These are phyloP conservation scores for Apostasia shenzhenica DNA, from an alignment of 106 monocot genomes.

Conservation along the genomic window DNA sequence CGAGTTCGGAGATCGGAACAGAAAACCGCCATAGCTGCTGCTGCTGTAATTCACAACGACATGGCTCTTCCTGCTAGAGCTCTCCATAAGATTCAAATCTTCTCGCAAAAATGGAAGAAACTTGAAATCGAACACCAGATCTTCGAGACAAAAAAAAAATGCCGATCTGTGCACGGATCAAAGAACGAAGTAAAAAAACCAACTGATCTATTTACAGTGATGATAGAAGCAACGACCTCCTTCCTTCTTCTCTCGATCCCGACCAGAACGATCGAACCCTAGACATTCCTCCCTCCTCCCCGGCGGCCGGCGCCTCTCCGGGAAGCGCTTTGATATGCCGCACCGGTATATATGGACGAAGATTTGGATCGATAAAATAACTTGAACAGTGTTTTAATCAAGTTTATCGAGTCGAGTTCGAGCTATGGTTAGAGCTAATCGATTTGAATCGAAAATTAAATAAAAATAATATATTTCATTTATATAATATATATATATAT, in stretches of 20 bases:
- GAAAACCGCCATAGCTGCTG: background rate
- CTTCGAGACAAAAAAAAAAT: slow-evolving; percentile 4
- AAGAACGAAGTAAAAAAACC: background rate
- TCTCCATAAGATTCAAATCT: slow-evolving; percentile 6
- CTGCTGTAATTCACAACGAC: slow-evolving; percentile 5
- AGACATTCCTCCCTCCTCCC: background rate
- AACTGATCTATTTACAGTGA: background rate
- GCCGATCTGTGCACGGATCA: slow-evolving; percentile 6
- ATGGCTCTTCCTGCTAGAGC: background rate
- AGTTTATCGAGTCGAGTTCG: too few species aligned
- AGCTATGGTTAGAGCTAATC: too few species aligned
- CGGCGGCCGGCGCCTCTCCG: background rate
- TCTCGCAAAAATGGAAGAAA: slow-evolving; percentile 7
- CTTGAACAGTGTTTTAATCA: background rate
- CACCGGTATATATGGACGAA: background rate
- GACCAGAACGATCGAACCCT: background rate
- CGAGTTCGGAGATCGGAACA: slow-evolving; percentile 6
- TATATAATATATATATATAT: background rate
- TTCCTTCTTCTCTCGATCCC: background rate
- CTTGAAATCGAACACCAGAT: background rate
- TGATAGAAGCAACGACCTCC: background rate
- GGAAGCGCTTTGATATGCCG: background rate
- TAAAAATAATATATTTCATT: background rate
- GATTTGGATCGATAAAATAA: background rate
- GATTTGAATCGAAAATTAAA: background rate